Conservation (phyloP, 2,329 filamentous ascomycete genomes). For the Teratosphaeriaceae sp. region DNA sequence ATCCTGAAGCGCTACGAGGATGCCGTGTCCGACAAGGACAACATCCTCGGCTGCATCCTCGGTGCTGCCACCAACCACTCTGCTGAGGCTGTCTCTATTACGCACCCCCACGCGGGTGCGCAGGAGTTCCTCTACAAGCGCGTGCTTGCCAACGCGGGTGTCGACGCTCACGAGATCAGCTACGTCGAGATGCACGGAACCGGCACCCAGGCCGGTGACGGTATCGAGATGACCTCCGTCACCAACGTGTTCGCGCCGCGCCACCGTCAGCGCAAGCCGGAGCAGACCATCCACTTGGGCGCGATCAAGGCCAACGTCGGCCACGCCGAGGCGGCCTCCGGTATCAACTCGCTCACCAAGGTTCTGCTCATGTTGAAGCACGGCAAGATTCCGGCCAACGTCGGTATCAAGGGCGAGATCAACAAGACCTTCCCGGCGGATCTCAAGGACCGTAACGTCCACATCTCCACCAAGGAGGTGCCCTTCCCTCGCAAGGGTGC, state of each 20-base stretch:
- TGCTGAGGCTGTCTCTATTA: constrained; percentile 22
- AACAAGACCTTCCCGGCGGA: constrained; percentile 54
- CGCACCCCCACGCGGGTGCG: constrained; percentile 18
- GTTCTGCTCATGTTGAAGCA: constrained; percentile 60
- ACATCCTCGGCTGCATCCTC: constrained; percentile 23
- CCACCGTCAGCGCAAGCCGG: constrained; percentile 4
- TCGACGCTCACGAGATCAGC: constrained; percentile 18
- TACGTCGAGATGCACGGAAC: constrained; percentile 31
- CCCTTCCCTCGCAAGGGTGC: constrained; percentile 27
- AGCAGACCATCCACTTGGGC: constrained; percentile 18
- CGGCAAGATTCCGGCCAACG: constrained; percentile 57
- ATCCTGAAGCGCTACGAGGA: constrained; percentile 26
- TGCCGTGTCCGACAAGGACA: constrained; percentile 26
- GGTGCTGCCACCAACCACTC: constrained; percentile 22
- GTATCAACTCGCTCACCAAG: constrained; percentile 55
- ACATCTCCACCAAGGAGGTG: constrained; percentile 50
- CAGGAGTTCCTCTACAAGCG: constrained; percentile 14
- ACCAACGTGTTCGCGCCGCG: constrained; percentile 15
- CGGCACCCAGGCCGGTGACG: constrained; percentile 29
- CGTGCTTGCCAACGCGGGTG: constrained; percentile 15
- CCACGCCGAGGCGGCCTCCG: constrained; percentile 23
- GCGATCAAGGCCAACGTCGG: constrained; percentile 25
- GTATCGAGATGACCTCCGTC: constrained; percentile 24
- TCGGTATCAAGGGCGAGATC: constrained; percentile 59
- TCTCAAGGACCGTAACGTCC: constrained; percentile 50